Evolutionary conservation across 164 flowering plant genomes (phyloP).

Genomic region (Protea cynaroides): DNA sequence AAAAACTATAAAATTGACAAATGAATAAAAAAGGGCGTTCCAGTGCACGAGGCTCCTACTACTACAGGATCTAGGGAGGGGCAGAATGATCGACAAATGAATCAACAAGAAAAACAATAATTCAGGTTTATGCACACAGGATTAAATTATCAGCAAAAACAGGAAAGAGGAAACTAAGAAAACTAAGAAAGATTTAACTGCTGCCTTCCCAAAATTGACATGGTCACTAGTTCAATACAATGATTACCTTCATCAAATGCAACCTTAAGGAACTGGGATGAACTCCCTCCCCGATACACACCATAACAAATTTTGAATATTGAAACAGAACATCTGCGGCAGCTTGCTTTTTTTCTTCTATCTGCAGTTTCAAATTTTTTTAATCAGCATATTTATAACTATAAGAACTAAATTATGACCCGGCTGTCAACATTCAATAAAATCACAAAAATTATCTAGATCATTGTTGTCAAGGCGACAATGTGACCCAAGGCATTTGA

Average conservation of each 20-base stretch:
- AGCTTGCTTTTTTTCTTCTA: conserved; percentile 84
- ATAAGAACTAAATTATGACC: no score
- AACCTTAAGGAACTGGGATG: conserved; percentile 83
- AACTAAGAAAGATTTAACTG: not conserved
- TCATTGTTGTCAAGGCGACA: no score
- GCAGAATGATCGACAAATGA: not conserved
- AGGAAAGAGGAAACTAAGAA: not conserved
- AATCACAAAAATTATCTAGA: no score
- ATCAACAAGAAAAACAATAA: not conserved
- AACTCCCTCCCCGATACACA: conserved; percentile 75
- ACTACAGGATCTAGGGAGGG: no score
- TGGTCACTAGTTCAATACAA: not conserved
- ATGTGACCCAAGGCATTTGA: no score
- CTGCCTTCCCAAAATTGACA: not conserved
- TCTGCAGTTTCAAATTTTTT: conserved; percentile 23
- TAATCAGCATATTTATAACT: no score
- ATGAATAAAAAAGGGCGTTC: not conserved
- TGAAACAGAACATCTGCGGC: conserved; percentile 83
- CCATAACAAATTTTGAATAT: conserved; percentile 81
- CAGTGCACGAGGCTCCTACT: no score
- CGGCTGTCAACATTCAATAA: no score
- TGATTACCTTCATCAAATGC: conserved; percentile 90
- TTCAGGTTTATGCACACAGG: not conserved
- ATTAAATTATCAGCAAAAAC: not conserved
- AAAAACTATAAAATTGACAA: not conserved